Percentiles rank a stretch among this genome's conserved stretches.
phyloP scores from a whole-genome alignment of 73 alveolate genomes.

The Vitrella brassicaformis region DNA sequence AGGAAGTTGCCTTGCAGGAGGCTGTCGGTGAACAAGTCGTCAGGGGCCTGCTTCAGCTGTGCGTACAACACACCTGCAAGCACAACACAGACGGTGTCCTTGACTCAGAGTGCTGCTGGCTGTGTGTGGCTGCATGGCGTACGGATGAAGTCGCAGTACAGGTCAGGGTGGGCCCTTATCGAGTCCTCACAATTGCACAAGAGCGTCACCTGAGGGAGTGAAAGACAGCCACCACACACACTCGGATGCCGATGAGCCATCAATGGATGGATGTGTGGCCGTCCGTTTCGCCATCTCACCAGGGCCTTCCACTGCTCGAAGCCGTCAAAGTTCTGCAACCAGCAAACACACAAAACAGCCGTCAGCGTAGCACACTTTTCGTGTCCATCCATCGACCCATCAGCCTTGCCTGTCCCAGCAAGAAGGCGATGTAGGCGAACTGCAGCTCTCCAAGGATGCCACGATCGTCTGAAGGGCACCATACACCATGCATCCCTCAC shows the following conservation, averaged over 20 bases:
- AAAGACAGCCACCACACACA: no score
- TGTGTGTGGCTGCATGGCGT: no score
- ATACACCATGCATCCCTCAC: neutral
- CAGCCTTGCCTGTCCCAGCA: neutral
- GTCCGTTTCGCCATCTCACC: no score
- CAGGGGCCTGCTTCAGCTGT: neutral
- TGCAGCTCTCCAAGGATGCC: neutral
- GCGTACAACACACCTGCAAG: neutral
- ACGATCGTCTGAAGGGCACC: neutral
- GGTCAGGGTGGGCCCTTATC: neutral
- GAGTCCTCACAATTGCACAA: neutral
- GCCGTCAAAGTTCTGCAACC: slow-evolving; percentile 1
- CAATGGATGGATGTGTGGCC: no score
- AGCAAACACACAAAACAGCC: neutral
- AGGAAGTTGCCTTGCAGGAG: neutral
- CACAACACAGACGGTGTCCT: neutral
- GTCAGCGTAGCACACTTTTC: neutral
- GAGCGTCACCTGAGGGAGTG: no score
- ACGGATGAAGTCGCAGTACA: neutral
- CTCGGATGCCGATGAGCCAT: no score
- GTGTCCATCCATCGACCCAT: neutral
- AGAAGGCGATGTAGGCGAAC: neutral
- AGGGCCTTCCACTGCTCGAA: slow-evolving; percentile 1
- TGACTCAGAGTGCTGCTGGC: neutral
- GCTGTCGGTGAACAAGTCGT: neutral